A percentile compares a stretch with the other conserved stretches of the same genome.
Evolutionary conservation across 2,329 filamentous ascomycete genomes (phyloP).

Genomic region (Byssothecium circinans): DNA sequence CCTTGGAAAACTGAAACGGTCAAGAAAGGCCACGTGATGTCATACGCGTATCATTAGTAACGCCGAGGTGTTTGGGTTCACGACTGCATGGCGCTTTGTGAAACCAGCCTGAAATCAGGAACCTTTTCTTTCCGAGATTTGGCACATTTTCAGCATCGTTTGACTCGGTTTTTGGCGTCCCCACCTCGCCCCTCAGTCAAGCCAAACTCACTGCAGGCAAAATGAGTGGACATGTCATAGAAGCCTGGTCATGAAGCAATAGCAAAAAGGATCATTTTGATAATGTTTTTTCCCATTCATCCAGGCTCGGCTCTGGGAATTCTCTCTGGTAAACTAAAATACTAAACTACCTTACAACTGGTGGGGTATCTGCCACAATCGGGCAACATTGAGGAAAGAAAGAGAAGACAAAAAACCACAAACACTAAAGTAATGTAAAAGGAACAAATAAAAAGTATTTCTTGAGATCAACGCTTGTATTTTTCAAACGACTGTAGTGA

Average conservation of each 20-base stretch:
- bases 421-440: slow-evolving; percentile 13
- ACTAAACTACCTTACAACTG: not conserved
- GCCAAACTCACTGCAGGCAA: too few relatives aligned
- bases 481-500: slow-evolving; percentile 37
- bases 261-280: too few relatives aligned
- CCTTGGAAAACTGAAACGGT: too few relatives aligned
- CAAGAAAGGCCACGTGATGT: too few relatives aligned
- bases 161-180: too few relatives aligned
- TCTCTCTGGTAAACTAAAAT: too few relatives aligned
- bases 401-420: slow-evolving; percentile 8
- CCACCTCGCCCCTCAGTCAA: too few relatives aligned
- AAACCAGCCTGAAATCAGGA: slow-evolving; percentile 1
- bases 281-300: too few relatives aligned
- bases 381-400: not conserved
- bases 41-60: not conserved
- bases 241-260: too few relatives aligned
- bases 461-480: slow-evolving; percentile 42
- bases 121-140: not conserved
- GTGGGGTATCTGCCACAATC: not conserved
- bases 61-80: not conserved
- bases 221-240: too few relatives aligned
- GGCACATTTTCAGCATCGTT: not conserved
- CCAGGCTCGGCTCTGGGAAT: not conserved
- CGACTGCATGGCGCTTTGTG: not conserved
- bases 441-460: slow-evolving; percentile 20